phyloP scores from a whole-genome alignment of 768 basidiomycete species.

The Phylloporus rhodoxanthus region DNA sequence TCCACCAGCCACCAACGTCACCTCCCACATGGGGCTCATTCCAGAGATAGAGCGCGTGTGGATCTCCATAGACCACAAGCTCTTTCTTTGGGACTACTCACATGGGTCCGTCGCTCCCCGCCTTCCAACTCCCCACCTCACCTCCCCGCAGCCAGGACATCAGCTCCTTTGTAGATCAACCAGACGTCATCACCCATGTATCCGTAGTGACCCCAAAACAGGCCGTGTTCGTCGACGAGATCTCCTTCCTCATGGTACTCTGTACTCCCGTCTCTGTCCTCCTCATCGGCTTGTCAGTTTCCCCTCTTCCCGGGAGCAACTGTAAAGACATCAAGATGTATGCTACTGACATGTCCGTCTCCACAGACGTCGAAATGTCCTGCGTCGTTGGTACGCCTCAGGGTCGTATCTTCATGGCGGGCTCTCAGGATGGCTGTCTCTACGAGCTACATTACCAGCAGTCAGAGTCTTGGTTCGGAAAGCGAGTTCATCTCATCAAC shows the following conservation, averaged over 20 bases:
- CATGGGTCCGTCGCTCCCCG: conserved; percentile 62
- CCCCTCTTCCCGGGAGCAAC: conserved; percentile 37
- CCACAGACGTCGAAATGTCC: conserved; percentile 80
- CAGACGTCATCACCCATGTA: conserved; percentile 84
- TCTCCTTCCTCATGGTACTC: conserved; percentile 81
- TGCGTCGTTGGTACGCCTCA: conserved; percentile 72
- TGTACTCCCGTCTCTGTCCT: conserved; percentile 81
- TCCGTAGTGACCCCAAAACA: conserved; percentile 81
- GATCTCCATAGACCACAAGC: conserved; percentile 90
- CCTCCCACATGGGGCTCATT: conserved; percentile 84
- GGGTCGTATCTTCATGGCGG: conserved; percentile 90
- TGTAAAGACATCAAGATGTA: conserved; percentile 82
- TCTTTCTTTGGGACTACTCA: conserved; percentile 95
- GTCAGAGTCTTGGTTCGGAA: conserved; percentile 88
- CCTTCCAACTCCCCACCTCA: conserved; percentile 1
- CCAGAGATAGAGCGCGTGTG: conserved; percentile 92
- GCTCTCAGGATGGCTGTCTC: conserved; percentile 76
- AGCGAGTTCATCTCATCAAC: conserved; percentile 78
- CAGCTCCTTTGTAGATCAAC: conserved; percentile 85
- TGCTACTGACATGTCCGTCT: conserved; percentile 77
- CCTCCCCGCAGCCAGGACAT: conserved; percentile 65
- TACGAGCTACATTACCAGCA: conserved; percentile 92
- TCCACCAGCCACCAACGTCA: conserved; percentile 54
- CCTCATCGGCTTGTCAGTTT: conserved; percentile 71
- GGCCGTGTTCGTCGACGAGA: conserved; percentile 89